phyloP scores from a whole-genome alignment of 139 green algal genomes.

The Monoraphidium neglectum region DNA sequence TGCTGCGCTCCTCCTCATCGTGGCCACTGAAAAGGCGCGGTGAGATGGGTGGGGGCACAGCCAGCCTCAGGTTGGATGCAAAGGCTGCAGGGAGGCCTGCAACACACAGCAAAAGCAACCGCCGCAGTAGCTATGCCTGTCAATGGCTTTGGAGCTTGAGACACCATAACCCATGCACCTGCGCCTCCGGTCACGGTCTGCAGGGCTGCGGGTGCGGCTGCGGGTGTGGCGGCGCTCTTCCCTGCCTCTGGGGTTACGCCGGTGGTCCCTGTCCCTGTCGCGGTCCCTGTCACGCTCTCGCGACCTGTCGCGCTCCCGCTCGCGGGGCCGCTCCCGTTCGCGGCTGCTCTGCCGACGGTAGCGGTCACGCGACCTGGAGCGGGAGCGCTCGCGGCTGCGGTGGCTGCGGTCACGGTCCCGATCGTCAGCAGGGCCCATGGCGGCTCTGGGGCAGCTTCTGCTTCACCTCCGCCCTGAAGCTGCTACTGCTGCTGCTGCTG shows the following conservation, averaged over 20 bases:
- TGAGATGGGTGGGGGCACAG: background rate
- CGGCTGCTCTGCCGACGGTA: conserved; percentile 14
- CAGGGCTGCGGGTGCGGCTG: background rate
- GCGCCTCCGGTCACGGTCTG: background rate
- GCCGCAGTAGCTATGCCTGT: no score
- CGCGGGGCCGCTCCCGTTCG: conserved; percentile 11
- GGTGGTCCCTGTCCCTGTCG: conserved; percentile 1
- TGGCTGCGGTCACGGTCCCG: no score
- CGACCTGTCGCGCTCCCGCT: background rate
- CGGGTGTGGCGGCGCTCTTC: background rate
- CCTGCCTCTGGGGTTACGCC: background rate
- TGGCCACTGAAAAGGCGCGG: background rate
- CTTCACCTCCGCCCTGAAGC: background rate
- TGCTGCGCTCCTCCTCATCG: conserved; percentile 1
- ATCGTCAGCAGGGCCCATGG: background rate
- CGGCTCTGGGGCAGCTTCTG: background rate
- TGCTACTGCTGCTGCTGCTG: background rate
- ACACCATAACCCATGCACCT: background rate
- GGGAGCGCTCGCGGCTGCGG: no score
- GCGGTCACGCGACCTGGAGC: no score
- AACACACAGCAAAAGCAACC: no score
- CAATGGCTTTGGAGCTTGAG: no score
- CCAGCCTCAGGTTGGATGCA: background rate
- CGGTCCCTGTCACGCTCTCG: conserved; percentile 1
- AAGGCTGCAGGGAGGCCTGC: no score